Conservation (phyloP, 164 flowering plant species). For the Aristolochia fimbriata region DNA sequence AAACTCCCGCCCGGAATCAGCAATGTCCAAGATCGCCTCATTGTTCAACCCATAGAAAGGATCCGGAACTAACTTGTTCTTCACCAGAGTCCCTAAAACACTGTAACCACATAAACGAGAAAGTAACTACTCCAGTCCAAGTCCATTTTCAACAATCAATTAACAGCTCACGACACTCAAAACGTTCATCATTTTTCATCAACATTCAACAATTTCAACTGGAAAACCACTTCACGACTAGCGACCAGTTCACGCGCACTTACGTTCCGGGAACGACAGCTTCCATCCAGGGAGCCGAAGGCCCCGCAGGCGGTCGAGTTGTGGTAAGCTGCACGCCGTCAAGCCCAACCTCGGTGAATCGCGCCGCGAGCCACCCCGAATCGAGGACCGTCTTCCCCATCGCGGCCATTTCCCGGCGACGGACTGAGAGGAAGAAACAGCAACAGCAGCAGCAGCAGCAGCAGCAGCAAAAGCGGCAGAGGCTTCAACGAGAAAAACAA, state of each 20-base stretch:
- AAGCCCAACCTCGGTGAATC: conserved; percentile 66
- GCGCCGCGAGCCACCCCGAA: conserved; percentile 87
- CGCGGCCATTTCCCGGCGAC: conserved; percentile 25
- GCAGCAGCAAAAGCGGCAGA: not conserved
- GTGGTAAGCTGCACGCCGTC: conserved; percentile 85
- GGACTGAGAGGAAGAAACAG: not conserved
- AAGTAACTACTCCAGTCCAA: not conserved
- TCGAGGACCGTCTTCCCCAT: conserved; percentile 66
- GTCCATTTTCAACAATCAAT: not conserved
- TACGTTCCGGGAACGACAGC: conserved; percentile 98
- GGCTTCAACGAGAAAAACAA: not conserved
- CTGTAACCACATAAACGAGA: conserved; percentile 27
- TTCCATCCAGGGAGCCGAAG: conserved; percentile 67
- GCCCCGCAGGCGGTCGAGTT: conserved; percentile 41
- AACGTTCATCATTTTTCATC: not conserved
- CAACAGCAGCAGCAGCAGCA: no score
- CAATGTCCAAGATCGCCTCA: conserved; percentile 81
- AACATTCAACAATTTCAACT: no score
- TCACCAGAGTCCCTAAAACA: conserved; percentile 76
- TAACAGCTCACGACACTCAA: not conserved
- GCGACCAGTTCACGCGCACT: not conserved
- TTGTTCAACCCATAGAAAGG: conserved; percentile 90
- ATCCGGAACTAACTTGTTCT: conserved; percentile 82
- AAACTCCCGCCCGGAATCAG: conserved; percentile 86
- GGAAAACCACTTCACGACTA: no score